Evolutionary conservation across 2,329 filamentous ascomycete species (phyloP), one percentile per base, ranked within the genome.

Genomic region (Pseudocercospora musae): DNA sequence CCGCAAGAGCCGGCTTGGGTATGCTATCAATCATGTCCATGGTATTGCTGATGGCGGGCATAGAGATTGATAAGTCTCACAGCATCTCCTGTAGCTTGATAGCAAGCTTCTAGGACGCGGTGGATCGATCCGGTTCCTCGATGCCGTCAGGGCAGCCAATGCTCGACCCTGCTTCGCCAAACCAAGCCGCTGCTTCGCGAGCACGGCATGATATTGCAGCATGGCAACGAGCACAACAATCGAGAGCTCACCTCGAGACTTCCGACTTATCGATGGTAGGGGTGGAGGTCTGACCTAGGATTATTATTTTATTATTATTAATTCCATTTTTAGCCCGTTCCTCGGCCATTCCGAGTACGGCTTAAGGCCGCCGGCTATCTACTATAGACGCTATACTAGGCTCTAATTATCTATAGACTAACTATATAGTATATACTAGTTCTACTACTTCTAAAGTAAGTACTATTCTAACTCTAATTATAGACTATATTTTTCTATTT

Each of bases 1-100:
- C 56, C 5, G 63, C 60, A 11, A 67, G 48, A 1, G 62, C 57
- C 4, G 52, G 20, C 10, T 40, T 49, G 42, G 37, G 37, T 40
- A 60, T 44, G 48, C 18, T 37, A 15, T 52, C 15, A 11, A 27
- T 23, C 25, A 25, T 18, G 20, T 59, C 3, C 21, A 23, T 11
- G 15, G 40, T 23, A 11, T 44, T 57, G 20, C 0, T 44, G 48
- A 52, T 20, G 21, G n/a, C 18, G 7, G 6, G 37, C 3, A 6
- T 18, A 40, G 37, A 48, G 44, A 48, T 48, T 33, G 31, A 33
- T 10, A 11, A 33, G 31, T 3, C 11, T 33, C 31, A 33, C 3
- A 10, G 13, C 29, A 31, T 11, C 9, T 31, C 13, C 29, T 31
- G 29, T 31, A 2, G n/a, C n/a, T 31, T 31, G 10, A 31, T 4